Conservation (phyloP, 768 basidiomycete genomes). For the Amanita polypyramis region DNA sequence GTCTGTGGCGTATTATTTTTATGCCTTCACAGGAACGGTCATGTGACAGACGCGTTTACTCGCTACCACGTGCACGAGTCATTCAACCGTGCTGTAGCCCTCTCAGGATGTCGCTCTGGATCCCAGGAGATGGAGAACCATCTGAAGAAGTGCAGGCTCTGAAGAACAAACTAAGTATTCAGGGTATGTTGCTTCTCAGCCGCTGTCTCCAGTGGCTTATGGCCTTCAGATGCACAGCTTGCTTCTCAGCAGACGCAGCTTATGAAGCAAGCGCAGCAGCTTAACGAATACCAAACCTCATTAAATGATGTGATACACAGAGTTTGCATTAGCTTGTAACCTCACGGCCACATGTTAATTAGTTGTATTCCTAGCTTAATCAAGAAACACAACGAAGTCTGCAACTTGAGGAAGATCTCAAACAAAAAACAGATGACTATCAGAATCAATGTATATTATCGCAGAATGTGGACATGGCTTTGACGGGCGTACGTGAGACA, state of each 20-base stretch:
- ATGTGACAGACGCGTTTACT: slow-evolving; percentile 1
- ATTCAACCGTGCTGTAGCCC: background rate
- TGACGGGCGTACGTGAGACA: slow-evolving; percentile 37
- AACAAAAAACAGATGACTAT: slow-evolving; percentile 42
- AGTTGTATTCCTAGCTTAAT: slow-evolving; percentile 32
- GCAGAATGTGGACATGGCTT: slow-evolving; percentile 41
- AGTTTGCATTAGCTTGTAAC: slow-evolving; percentile 18
- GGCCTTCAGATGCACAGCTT: slow-evolving; percentile 33
- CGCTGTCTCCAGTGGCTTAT: slow-evolving; percentile 8
- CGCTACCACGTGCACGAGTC: background rate
- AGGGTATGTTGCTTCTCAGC: slow-evolving; percentile 24
- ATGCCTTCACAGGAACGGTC: background rate
- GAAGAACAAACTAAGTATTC: slow-evolving; percentile 38
- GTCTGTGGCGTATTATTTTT: background rate
- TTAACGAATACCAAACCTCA: slow-evolving; percentile 30
- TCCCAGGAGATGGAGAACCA: slow-evolving; percentile 34
- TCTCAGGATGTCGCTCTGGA: slow-evolving; percentile 34
- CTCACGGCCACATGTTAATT: slow-evolving; percentile 5
- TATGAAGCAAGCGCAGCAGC: slow-evolving; percentile 27
- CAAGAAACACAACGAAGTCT: slow-evolving; percentile 46
- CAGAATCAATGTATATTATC: slow-evolving; percentile 40
- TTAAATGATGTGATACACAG: slow-evolving; percentile 38
- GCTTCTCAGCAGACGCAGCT: slow-evolving; percentile 35
- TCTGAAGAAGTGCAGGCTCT: slow-evolving; percentile 35
- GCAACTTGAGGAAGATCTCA: slow-evolving; percentile 40